A percentile compares a stretch with the other conserved stretches of the same genome.
Evolutionary conservation across 768 basidiomycete species (phyloP).

Genomic region (Epithele typhae): DNA sequence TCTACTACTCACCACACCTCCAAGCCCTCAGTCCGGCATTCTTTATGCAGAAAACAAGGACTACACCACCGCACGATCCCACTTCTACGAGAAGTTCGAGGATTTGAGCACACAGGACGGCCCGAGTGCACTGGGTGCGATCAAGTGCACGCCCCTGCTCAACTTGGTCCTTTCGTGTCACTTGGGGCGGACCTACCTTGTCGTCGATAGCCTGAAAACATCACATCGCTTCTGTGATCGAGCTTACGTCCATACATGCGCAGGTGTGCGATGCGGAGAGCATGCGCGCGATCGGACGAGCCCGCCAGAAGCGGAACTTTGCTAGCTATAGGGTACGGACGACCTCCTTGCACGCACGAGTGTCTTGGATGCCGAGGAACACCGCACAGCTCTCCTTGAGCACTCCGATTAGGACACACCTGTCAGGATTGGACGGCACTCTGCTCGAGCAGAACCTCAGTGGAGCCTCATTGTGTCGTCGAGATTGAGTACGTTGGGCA

Average conservation of each 20-base stretch:
- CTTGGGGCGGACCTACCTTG: no score
- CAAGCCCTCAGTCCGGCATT: constrained; percentile 70
- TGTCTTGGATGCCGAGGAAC: neutral
- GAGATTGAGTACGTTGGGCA: constrained; percentile 88
- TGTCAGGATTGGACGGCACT: constrained; percentile 92
- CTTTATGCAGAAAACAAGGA: constrained; percentile 97
- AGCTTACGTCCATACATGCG: constrained; percentile 84
- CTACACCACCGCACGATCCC: constrained; percentile 94
- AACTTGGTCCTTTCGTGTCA: constrained; percentile 76
- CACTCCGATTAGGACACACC: constrained; percentile 91
- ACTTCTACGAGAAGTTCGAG: constrained; percentile 97
- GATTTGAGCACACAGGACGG: constrained; percentile 73
- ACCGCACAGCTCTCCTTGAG: constrained; percentile 90
- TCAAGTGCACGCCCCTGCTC: constrained; percentile 98
- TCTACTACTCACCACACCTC: constrained; percentile 82
- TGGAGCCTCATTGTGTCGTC: constrained; percentile 92
- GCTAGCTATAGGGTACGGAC: constrained; percentile 81
- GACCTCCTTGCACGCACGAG: constrained; percentile 61
- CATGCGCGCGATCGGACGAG: constrained; percentile 91
- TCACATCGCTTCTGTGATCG: constrained; percentile 80
- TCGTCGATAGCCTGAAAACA: constrained; percentile 87
- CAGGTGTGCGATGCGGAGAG: constrained; percentile 88
- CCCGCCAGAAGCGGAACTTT: constrained; percentile 88
- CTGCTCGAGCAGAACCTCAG: constrained; percentile 92
- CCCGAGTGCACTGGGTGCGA: constrained; percentile 63